Conservation (phyloP, 1,139 yeast species). For the Taiozyma onychis region DNA sequence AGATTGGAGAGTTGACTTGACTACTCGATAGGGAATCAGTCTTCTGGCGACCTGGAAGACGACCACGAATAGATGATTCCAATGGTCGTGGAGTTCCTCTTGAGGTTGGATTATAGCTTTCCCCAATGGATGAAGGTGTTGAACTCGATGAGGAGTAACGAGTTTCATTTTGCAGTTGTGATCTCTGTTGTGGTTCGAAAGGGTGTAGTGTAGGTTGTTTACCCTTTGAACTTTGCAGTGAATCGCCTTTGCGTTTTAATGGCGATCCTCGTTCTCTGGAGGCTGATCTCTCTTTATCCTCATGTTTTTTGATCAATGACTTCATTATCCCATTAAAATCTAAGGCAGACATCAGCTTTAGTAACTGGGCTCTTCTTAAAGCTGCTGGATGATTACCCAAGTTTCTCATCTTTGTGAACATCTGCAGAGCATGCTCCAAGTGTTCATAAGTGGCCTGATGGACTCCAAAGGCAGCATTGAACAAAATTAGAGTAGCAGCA, state of each 20-base stretch:
- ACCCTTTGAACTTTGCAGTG: neutral
- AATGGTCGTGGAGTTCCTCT: constrained; percentile 4
- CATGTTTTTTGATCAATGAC: constrained; percentile 51
- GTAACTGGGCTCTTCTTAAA: constrained; percentile 62
- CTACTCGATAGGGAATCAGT: neutral
- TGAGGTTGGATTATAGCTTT: neutral
- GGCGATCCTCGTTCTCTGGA: neutral
- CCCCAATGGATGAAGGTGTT: neutral
- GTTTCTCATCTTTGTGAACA: constrained; percentile 70
- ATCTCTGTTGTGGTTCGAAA: constrained; percentile 2
- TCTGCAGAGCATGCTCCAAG: constrained; percentile 64
- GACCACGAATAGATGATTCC: constrained; percentile 9
- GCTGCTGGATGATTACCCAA: constrained; percentile 79
- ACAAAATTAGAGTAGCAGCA: constrained; percentile 69
- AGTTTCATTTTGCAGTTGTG: constrained; percentile 1
- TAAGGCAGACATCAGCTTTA: constrained; percentile 56
- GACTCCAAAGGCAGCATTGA: constrained; percentile 79
- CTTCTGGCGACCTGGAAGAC: neutral
- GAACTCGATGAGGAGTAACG: neutral
- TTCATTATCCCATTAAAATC: constrained; percentile 66
- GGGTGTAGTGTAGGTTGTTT: neutral
- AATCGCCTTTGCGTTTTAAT: constrained; percentile 1
- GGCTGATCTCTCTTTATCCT: constrained; percentile 33
- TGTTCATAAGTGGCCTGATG: constrained; percentile 71
- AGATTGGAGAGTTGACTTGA: constrained; percentile 9